These are phyloP conservation scores for Fusarium redolens DNA, from an alignment of 2,329 filamentous ascomycete species.

Conservation along the genomic window DNA sequence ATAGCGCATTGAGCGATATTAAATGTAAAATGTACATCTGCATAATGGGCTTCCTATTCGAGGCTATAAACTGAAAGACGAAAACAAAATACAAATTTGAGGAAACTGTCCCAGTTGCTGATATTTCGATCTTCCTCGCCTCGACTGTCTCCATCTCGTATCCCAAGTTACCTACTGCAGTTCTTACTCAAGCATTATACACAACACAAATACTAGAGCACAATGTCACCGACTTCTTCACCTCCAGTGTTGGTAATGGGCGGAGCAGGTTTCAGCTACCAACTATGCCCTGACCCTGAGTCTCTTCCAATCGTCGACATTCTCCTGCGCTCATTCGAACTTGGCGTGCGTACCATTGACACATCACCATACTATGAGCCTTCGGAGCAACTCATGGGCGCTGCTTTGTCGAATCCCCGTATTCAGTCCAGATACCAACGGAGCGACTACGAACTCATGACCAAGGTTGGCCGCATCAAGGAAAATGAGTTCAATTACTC, in stretches of 20 bases:
- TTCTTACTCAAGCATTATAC: no score
- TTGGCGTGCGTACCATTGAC: not conserved
- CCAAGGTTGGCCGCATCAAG: conserved; percentile 8
- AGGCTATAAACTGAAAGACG: fast-evolving
- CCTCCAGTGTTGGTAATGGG: not conserved
- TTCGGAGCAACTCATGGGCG: conserved; percentile 9
- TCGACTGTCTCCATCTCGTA: not conserved
- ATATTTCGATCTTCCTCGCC: not conserved
- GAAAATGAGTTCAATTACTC: conserved; percentile 14
- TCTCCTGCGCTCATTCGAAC: not conserved
- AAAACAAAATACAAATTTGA: no score
- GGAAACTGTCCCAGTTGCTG: not conserved
- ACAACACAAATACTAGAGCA: no score
- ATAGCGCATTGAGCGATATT: not conserved
- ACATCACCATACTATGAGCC: conserved; percentile 14
- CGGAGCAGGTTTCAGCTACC: conserved; percentile 6
- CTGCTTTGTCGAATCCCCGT: not conserved
- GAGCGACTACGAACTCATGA: conserved; percentile 3
- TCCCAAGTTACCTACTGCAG: no score
- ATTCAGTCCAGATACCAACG: not conserved
- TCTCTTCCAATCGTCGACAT: conserved; percentile 10
- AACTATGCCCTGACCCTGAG: not conserved
- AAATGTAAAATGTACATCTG: not conserved
- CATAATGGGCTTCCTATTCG: no score
- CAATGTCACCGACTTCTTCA: not conserved